These are phyloP conservation scores for Fraxinus greggii DNA, from an alignment of 305 asterid species.

Conservation along the genomic window DNA sequence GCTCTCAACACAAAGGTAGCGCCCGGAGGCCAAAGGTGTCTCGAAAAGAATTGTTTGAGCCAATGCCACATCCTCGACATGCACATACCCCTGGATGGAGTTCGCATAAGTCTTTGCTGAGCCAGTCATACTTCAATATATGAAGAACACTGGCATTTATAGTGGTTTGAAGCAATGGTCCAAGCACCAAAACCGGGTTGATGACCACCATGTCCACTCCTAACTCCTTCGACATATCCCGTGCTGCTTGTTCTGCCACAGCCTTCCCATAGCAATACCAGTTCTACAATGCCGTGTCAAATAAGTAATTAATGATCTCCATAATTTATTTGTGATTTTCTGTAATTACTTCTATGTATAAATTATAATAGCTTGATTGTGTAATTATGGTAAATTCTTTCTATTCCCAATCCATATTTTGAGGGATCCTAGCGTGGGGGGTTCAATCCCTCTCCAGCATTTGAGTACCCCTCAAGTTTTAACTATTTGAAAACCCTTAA, in stretches of 20 bases:
- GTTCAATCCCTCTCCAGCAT: no score
- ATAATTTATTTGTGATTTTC: no score
- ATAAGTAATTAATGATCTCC: neutral
- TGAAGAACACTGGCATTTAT: constrained; percentile 82
- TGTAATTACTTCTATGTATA: neutral
- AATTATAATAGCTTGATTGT: neutral
- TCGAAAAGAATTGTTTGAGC: constrained; percentile 79
- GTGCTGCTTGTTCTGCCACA: constrained; percentile 79
- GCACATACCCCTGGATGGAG: constrained; percentile 75
- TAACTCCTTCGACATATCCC: constrained; percentile 54
- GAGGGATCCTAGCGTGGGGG: no score
- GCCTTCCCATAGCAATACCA: constrained; percentile 97
- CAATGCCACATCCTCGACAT: constrained; percentile 76
- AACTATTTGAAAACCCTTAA: neutral
- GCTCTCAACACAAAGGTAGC: constrained; percentile 81
- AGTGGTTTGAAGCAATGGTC: constrained; percentile 71
- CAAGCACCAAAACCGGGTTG: constrained; percentile 81
- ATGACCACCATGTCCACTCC: constrained; percentile 77
- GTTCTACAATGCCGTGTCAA: constrained; percentile 41
- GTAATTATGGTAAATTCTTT: no score
- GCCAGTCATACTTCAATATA: constrained; percentile 81
- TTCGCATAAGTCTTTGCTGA: constrained; percentile 83
- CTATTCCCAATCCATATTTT: no score
- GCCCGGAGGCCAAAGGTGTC: constrained; percentile 67
- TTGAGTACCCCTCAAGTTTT: no score